Conservation (phyloP, 2,329 filamentous ascomycete species). For the Claviceps fusiformis region DNA sequence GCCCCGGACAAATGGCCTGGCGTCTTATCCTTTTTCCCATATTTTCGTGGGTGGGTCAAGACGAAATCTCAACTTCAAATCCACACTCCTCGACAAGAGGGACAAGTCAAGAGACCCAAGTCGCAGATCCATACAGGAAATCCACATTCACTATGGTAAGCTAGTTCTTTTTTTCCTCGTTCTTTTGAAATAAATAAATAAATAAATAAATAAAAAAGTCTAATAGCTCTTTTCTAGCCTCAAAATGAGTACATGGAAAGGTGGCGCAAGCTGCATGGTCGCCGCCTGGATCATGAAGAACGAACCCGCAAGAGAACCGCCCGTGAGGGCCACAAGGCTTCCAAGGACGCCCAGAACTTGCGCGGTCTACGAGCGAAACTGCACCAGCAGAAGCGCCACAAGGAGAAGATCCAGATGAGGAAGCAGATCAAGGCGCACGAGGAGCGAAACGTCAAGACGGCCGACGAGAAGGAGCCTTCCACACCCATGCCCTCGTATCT, state of each 20-base stretch:
- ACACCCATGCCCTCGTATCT: constrained; percentile 86
- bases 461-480: constrained; percentile 62
- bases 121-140: not conserved
- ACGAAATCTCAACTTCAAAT: constrained; percentile 7
- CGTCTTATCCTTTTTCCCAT: constrained; percentile 2
- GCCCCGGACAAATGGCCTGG: not conserved
- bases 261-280: constrained; percentile 45
- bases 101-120: not conserved
- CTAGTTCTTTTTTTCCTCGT: not conserved
- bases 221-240: constrained; percentile 36
- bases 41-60: constrained; percentile 2
- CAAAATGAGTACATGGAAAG: constrained; percentile 72
- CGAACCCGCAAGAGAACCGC: constrained; percentile 74
- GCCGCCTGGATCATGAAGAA: constrained; percentile 67
- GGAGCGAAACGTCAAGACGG: constrained; percentile 88
- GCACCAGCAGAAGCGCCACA: constrained; percentile 82
- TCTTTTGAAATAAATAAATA: not conserved
- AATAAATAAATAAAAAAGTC: not conserved
- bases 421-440: constrained; percentile 92
- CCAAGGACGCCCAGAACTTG: constrained; percentile 84
- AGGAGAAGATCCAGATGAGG: constrained; percentile 97
- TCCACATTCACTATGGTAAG: constrained; percentile 4
- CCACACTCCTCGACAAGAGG: not conserved
- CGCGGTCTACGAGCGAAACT: constrained; percentile 85
- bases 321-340: constrained; percentile 77